Evolutionary conservation across 345 rosid genomes (phyloP), one percentile per base, ranked within the genome.

Genomic region (Hibiscus tridactylites): DNA sequence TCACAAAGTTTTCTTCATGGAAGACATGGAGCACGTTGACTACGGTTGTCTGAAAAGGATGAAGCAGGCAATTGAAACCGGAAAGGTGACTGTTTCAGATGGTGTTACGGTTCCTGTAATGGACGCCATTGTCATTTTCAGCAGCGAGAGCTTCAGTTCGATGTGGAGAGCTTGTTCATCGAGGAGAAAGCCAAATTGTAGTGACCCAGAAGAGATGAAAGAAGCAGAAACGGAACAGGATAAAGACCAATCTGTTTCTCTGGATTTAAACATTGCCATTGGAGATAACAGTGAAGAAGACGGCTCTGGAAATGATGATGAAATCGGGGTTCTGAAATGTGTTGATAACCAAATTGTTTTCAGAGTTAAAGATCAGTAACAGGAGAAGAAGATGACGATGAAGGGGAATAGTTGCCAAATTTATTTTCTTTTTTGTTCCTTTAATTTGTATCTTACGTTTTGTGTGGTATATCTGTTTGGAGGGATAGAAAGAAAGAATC

Each of bases 41-140:
- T 47, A 57, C 9, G 24, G 56, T 64, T 78, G 84, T 50, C 79
- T 50, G 56, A 76, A 70, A 70, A 76, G 80, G 21, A 70, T 89
- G 26, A 85, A 75, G 76, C 54, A 76, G 68, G 84, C 87, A 5
- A 83, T 83, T 10, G 80, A 79, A 71, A 78, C 64, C 7, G 91
- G 91, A 50, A 75, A 39, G 26, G 50, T 84, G 11, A 57, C 72
- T 28, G 79, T 87, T 72, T 28, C 77, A 2, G 84, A 74, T 49
- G 87, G 83, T 8, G 90, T 83, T 37, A 81, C 26, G 9, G 85
- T 82, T 56, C 83, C 85, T 31, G 80, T 89, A 16, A 87, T 77
- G 69, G 95, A 89, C 70, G 86, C 88, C 24, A 85, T 89, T 74
- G 60, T 89, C 77, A 79, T 89, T 80, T 78, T 89, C 74, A 85